Conservation (phyloP, 306 rosid species). For the Clitoria ternatea region DNA sequence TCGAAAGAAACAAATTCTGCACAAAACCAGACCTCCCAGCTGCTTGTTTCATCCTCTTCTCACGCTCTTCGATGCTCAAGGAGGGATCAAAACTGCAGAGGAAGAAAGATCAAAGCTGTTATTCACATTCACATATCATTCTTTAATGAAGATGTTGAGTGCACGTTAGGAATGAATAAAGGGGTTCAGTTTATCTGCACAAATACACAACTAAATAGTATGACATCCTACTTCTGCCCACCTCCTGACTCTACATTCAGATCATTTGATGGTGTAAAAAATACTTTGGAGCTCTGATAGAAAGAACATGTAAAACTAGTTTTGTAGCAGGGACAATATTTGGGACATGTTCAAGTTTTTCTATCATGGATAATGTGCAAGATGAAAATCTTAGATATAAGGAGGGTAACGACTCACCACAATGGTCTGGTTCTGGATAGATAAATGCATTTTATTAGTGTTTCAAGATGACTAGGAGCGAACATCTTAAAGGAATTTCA, state of each 20-base stretch:
- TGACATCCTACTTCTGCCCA: background rate
- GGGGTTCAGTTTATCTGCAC: background rate
- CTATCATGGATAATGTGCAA: background rate
- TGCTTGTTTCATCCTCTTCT: conserved; percentile 70
- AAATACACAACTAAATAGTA: background rate
- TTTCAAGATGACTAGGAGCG: background rate
- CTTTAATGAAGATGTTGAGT: background rate
- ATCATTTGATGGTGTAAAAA: background rate
- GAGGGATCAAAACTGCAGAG: conserved; percentile 78
- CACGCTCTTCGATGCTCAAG: conserved; percentile 82
- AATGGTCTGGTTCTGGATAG: background rate
- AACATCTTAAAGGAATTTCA: background rate
- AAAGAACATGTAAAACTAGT: background rate
- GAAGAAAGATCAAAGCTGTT: background rate
- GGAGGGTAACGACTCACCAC: background rate
- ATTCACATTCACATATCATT: background rate
- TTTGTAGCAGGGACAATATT: background rate
- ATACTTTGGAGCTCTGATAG: background rate
- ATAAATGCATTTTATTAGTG: background rate
- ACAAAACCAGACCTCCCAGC: conserved; percentile 84
- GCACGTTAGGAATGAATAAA: background rate
- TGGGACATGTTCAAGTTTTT: background rate
- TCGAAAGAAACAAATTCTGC: conserved; percentile 79
- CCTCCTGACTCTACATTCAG: background rate
- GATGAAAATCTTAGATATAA: background rate